Conservation (phyloP, 805 yeast genomes). For the Starmerella lactis-condensi region DNA sequence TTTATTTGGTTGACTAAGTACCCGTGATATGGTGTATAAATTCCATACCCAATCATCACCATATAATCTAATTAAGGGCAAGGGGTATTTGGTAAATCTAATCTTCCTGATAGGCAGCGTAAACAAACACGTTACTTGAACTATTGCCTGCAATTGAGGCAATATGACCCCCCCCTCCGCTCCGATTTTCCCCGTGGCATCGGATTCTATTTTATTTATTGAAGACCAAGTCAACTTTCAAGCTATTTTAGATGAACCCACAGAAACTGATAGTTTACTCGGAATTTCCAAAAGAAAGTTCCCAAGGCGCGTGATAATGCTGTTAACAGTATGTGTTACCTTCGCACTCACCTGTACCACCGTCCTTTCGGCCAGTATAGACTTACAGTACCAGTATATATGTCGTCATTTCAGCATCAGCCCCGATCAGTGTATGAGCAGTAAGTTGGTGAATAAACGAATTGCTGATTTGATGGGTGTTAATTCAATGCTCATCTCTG, state of each 20-base stretch:
- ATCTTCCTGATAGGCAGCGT: no score
- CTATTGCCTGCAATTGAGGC: no score
- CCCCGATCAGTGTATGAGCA: constrained; percentile 10
- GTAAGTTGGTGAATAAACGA: constrained; percentile 8
- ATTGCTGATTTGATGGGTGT: constrained; percentile 13
- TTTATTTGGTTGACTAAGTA: no score
- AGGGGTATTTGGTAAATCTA: no score
- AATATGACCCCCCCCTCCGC: no score
- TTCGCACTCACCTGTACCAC: constrained; percentile 1
- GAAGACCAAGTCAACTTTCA: no score
- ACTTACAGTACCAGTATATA: constrained; percentile 13
- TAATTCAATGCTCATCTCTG: constrained; percentile 9
- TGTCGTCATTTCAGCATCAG: constrained; percentile 11
- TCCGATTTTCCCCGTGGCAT: no score
- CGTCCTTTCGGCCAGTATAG: constrained; percentile 10
- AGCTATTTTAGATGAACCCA: constrained; percentile 5
- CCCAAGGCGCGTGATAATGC: constrained; percentile 12
- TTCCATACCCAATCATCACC: no score
- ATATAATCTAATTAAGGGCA: no score
- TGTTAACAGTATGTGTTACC: constrained; percentile 4
- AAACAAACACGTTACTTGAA: no score
- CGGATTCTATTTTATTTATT: no score
- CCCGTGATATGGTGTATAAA: no score
- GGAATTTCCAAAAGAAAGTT: constrained; percentile 13
- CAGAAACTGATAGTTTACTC: constrained; percentile 9